Conservation (phyloP, 306 rosid species). For the Abrus precatorius region DNA sequence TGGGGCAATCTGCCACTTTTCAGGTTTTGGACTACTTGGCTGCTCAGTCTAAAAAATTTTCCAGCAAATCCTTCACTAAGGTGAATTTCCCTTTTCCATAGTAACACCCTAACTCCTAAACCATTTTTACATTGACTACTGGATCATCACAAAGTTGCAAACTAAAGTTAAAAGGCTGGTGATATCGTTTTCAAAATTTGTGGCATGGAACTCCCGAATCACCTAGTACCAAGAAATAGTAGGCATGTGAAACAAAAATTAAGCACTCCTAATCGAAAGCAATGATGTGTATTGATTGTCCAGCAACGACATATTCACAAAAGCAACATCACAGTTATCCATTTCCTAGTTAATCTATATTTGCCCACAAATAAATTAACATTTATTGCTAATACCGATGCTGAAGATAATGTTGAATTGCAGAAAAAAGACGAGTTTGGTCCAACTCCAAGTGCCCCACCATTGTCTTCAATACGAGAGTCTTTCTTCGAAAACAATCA, state of each 20-base stretch:
- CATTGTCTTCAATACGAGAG: conserved; percentile 46
- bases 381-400: background rate
- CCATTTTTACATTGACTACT: conserved; percentile 5
- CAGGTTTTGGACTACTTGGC: conserved; percentile 67
- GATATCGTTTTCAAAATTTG: background rate
- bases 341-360: conserved; percentile 22
- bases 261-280: background rate
- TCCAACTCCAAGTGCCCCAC: conserved; percentile 53
- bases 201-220: background rate
- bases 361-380: conserved; percentile 4
- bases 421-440: conserved; percentile 56
- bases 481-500: conserved; percentile 50
- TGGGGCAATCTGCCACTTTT: conserved; percentile 70
- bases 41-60: conserved; percentile 60
- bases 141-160: background rate
- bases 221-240: background rate
- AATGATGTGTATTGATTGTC: background rate
- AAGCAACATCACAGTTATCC: background rate
- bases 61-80: conserved; percentile 40
- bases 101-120: conserved; percentile 17
- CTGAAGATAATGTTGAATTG: conserved; percentile 39
- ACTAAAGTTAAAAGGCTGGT: background rate
- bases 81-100: conserved; percentile 50
- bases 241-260: conserved; percentile 28
- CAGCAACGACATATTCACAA: background rate